Base-by-base conservation (phyloP, 257 asterid genomes). In the Capsicum rhomboideum region DNA sequence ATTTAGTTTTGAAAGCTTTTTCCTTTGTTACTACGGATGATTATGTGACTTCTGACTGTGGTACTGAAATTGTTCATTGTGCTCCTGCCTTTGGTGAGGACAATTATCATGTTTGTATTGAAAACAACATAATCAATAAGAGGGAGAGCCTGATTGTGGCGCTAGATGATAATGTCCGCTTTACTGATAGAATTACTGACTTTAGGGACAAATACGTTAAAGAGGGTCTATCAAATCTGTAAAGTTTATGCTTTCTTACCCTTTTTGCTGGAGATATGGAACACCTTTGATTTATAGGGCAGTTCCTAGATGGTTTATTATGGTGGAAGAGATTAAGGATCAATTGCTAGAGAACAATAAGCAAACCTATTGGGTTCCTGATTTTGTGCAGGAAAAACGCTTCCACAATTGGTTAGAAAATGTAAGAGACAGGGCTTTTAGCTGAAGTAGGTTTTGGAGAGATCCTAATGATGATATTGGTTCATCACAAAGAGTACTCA, bases 71-170 rank as follows among this genome's bases (percentile, higher is more conserved):
- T 81, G 99, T 96, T 80, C 99, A 96, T 84, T 93, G 98, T 88
- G 99, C 99, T 80, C 99, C 99, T n/a, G 99, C 99, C 53, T 96
- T 96, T 88, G 99, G 99, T 84, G 99, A 96, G 90, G 99, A 96
- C 80, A 98, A 96, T 92, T 94, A 94, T 86, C 99, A 98, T 52
- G 98, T 96, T 86, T 96, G 99, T 86, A 31, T 92, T 87, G 93
- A 66, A 82, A 84, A 94, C 87, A 88, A 89, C 87, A 92, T 96
- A 71, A 93, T 96, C 50, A 90, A 12, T 64, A 94, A 89, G 92
- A 97, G 98, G 77, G 98, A 96, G 89, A 90, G 87, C 79, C 88
- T 96, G 80, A 87, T 94, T 58, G 99, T 96, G 11, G 98, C 99
- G 5, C 98, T 96, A 54, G 98, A 96, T 85, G 99, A 96, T 55